phyloP scores from a whole-genome alignment of 331 rosid genomes.

The Telfairia occidentalis region DNA sequence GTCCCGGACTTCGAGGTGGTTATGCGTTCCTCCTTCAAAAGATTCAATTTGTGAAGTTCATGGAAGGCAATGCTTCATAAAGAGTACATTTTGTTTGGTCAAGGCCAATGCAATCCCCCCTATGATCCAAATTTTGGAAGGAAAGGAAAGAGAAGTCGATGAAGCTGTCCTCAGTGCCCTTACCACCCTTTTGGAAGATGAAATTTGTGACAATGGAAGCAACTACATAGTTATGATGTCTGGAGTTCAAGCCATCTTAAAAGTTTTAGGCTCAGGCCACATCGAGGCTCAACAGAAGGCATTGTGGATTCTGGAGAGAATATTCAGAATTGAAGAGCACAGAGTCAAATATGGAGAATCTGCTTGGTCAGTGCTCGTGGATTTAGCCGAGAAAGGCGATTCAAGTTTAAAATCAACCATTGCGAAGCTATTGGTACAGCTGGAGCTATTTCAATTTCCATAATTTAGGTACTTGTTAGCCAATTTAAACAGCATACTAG shows the following conservation, averaged over 20 bases:
- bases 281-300: conserved; percentile 49
- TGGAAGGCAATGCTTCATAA: conserved; percentile 50
- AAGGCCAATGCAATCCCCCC: conserved; percentile 65
- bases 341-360: conserved; percentile 50
- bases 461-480: conserved; percentile 63
- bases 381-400: conserved; percentile 65
- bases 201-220: conserved; percentile 74
- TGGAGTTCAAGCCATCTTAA: conserved; percentile 51
- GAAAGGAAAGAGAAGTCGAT: conserved; percentile 52
- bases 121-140: conserved; percentile 51
- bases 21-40: conserved; percentile 45
- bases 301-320: conserved; percentile 72
- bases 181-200: conserved; percentile 70
- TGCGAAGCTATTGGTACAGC: conserved; percentile 60
- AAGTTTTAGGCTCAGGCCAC: conserved; percentile 38
- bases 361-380: conserved; percentile 76
- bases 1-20: conserved; percentile 47
- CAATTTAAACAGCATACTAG: neutral
- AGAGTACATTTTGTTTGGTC: conserved; percentile 65
- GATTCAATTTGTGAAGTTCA: conserved; percentile 67
- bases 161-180: conserved; percentile 62
- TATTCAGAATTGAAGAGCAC: conserved; percentile 51
- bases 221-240: conserved; percentile 42
- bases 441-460: conserved; percentile 59
- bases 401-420: conserved; percentile 60